These are phyloP conservation scores for Trapa bicornis DNA, from an alignment of 345 rosid species.

Conservation along the genomic window DNA sequence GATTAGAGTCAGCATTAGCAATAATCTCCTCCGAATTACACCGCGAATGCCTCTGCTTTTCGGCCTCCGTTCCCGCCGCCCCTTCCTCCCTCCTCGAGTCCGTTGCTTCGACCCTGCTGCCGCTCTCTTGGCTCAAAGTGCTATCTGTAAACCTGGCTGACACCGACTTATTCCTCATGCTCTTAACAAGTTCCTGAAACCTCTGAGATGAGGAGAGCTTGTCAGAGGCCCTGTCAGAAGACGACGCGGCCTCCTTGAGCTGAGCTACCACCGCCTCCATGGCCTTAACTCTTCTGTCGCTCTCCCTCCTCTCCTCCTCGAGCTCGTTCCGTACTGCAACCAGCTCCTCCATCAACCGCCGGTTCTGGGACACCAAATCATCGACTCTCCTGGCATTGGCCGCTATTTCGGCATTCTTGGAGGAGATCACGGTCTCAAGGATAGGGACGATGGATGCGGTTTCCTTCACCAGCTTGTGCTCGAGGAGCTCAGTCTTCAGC, in stretches of 20 bases:
- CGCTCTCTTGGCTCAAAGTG: conserved; percentile 5
- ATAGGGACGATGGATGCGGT: conserved; percentile 67
- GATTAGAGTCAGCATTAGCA: conserved; percentile 28
- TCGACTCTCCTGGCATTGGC: conserved; percentile 19
- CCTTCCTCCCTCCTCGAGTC: conserved; percentile 32
- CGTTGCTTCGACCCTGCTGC: conserved; percentile 13
- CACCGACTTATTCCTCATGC: conserved; percentile 26
- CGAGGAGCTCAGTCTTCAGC: conserved; percentile 63
- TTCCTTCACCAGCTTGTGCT: conserved; percentile 56
- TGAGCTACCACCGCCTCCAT: conserved; percentile 40
- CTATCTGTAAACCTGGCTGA: conserved; percentile 19
- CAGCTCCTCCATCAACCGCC: conserved; percentile 22
- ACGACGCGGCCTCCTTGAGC: conserved; percentile 34
- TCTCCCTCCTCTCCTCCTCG: conserved; percentile 25
- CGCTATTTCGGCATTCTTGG: conserved; percentile 34
- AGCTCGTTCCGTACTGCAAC: conserved; percentile 14
- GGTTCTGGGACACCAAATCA: conserved; percentile 37
- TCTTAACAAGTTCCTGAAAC: conserved; percentile 50
- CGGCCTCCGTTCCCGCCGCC: conserved; percentile 16
- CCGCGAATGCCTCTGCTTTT: conserved; percentile 38
- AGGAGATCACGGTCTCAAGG: conserved; percentile 39
- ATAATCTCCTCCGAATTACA: conserved; percentile 57
- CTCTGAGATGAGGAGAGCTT: conserved; percentile 56
- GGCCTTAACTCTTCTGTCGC: conserved; percentile 30
- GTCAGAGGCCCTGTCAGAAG: conserved; percentile 17